Conservation (phyloP, 2,329 filamentous ascomycete species). For the Calonectria multiphialidica region DNA sequence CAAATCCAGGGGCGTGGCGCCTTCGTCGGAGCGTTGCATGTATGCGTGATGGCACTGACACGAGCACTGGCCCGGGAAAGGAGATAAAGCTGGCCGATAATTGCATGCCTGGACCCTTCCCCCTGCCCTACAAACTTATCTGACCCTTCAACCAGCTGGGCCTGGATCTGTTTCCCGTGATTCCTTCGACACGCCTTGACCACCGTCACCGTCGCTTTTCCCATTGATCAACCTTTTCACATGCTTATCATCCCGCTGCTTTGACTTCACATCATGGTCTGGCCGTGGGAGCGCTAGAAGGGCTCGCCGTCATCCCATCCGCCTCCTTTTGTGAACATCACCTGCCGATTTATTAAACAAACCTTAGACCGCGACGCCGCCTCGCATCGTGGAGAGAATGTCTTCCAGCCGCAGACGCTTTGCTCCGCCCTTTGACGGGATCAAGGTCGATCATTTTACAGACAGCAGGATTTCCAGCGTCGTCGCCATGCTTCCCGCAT, state of each 20-base stretch:
- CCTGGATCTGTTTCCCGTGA: slow-evolving; percentile 1
- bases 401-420: slow-evolving; percentile 30
- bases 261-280: slow-evolving; percentile 29
- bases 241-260: slow-evolving; percentile 10
- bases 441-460: slow-evolving; percentile 48
- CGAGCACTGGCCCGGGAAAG: slow-evolving; percentile 20
- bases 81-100: slow-evolving; percentile 15
- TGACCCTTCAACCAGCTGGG: slow-evolving; percentile 9
- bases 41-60: slow-evolving; percentile 11
- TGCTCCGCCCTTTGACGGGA: slow-evolving; percentile 41
- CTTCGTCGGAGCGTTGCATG: slow-evolving; percentile 16
- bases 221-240: slow-evolving; percentile 3
- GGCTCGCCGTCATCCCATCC: slow-evolving; percentile 1
- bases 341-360: background rate
- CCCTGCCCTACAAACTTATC: background rate
- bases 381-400: slow-evolving; percentile 24
- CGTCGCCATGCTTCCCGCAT: slow-evolving; percentile 65
- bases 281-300: slow-evolving; percentile 6
- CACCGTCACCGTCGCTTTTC: slow-evolving; percentile 4
- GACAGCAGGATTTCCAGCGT: slow-evolving; percentile 59
- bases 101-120: background rate
- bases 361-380: background rate
- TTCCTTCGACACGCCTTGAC: slow-evolving; percentile 4
- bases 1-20: slow-evolving; percentile 25
- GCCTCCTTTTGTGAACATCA: background rate